phyloP scores from a whole-genome alignment of 176 grass and related monocot species.

The Cenchrus fungigraminus region DNA sequence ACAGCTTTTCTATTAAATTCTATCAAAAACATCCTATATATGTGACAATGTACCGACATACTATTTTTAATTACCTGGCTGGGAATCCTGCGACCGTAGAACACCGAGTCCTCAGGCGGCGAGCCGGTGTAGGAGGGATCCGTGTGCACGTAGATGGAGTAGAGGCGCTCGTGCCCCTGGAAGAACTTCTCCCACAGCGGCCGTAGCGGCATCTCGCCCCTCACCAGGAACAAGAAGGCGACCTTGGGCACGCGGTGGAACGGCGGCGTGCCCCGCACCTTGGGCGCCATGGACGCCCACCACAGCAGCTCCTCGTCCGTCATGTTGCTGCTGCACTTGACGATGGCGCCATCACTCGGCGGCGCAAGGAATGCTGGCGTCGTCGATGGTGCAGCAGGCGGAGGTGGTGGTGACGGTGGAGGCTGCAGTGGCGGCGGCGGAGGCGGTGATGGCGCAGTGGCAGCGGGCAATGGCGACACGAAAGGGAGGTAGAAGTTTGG shows the following conservation, averaged over 20 bases:
- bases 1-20: too few species aligned
- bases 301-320: constrained; percentile 62
- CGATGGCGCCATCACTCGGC: not conserved
- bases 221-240: constrained; percentile 81
- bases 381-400: not conserved
- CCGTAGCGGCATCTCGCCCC: constrained; percentile 53
- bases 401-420: not conserved
- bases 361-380: not conserved
- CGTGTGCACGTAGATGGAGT: constrained; percentile 76
- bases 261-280: constrained; percentile 24
- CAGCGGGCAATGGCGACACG: not conserved
- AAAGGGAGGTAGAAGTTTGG: constrained; percentile 19
- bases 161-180: constrained; percentile 52
- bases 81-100: constrained; percentile 68
- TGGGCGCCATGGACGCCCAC: constrained; percentile 69
- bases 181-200: constrained; percentile 87
- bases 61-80: constrained; percentile 61
- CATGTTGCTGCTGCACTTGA: constrained; percentile 58
- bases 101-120: constrained; percentile 52
- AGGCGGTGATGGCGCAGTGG: not conserved
- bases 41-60: too few species aligned
- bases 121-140: constrained; percentile 53
- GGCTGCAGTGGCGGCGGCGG: not conserved
- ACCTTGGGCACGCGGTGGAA: constrained; percentile 55
- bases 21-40: too few species aligned